These are phyloP conservation scores for Ustilago cynodontis DNA, from an alignment of 1,284 basidiomycete genomes.

Conservation along the genomic window DNA sequence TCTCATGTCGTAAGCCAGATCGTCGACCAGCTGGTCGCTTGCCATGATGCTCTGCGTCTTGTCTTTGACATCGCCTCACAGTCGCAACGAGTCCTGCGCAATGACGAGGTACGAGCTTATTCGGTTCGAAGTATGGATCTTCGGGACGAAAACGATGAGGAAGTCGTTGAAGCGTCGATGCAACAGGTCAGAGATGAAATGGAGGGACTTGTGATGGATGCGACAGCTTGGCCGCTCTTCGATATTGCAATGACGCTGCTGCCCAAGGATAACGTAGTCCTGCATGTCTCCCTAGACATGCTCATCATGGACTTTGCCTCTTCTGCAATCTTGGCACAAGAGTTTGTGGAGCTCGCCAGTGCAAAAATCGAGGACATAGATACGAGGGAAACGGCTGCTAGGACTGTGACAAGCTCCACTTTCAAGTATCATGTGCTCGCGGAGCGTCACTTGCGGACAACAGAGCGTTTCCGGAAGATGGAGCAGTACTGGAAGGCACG, in stretches of 20 bases:
- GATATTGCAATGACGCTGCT: neutral
- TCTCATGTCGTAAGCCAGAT: neutral
- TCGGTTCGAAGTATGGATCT: neutral
- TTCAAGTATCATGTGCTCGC: neutral
- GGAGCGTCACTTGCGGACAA: neutral
- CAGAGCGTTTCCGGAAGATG: neutral
- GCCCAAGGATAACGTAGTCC: neutral
- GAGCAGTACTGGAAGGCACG: neutral
- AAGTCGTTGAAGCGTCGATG: neutral
- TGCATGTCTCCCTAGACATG: neutral
- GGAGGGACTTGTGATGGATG: neutral
- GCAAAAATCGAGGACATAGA: neutral
- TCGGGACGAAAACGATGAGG: neutral
- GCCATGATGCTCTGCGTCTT: neutral
- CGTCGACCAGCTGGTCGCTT: neutral
- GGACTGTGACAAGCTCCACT: neutral
- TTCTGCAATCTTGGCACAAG: neutral
- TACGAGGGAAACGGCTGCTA: neutral
- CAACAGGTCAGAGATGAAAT: neutral
- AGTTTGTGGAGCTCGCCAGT: neutral
- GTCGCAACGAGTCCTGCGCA: neutral
- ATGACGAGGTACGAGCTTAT: neutral
- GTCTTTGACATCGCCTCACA: neutral
- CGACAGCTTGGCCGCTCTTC: neutral
- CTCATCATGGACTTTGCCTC: conserved; percentile 1